phyloP scores from a whole-genome alignment of 345 rosid genomes.

The Rhodomyrtus tomentosa region DNA sequence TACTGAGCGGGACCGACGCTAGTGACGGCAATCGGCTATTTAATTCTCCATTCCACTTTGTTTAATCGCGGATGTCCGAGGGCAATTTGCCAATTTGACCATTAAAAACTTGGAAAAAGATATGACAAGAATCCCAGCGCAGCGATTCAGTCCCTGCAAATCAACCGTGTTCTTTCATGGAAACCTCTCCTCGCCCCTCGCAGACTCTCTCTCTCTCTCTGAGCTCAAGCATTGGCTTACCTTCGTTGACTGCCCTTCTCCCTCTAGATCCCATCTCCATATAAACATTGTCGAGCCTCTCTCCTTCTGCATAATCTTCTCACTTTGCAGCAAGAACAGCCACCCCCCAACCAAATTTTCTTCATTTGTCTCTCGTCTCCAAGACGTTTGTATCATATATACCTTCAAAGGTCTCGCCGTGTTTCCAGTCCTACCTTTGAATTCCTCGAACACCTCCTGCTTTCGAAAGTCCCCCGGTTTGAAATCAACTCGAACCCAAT shows the following conservation, averaged over 20 bases:
- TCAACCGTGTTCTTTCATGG: conserved; percentile 6
- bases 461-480: background rate
- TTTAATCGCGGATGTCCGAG: background rate
- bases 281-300: background rate
- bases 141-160: background rate
- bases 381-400: background rate
- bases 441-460: background rate
- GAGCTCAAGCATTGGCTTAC: background rate
- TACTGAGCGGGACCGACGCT: too few relatives aligned
- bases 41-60: background rate
- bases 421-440: background rate
- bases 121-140: background rate
- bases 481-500: background rate
- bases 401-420: background rate
- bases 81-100: background rate
- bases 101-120: background rate
- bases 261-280: too few relatives aligned
- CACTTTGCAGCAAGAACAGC: background rate
- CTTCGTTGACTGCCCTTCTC: conserved; percentile 20
- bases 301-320: background rate
- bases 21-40: too few relatives aligned
- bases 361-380: background rate
- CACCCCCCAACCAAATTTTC: background rate
- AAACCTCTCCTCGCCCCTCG: background rate
- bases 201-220: background rate